Evolutionary conservation across 2,329 filamentous ascomycete species (phyloP).

Genomic region (Incumbomyces lentus): DNA sequence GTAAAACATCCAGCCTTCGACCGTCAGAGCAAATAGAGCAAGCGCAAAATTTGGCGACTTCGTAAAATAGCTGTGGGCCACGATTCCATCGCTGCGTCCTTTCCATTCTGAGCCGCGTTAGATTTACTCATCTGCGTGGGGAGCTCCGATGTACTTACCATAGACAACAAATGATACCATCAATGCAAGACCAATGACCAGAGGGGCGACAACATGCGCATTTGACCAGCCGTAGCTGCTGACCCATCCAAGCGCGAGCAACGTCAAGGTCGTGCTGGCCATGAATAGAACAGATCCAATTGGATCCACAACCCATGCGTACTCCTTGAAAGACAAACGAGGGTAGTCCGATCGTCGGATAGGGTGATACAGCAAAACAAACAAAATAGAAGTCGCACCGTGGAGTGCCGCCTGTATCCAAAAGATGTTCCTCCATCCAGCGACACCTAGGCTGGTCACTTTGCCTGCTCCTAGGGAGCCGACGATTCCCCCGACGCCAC

Average conservation of each 20-base stretch:
- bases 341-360: constrained; percentile 30
- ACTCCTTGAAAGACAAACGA: constrained; percentile 31
- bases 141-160: constrained; percentile 13
- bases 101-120: constrained; percentile 41
- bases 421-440: constrained; percentile 48
- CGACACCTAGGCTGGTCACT: constrained; percentile 38
- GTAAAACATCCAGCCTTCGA: constrained; percentile 52
- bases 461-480: constrained; percentile 43
- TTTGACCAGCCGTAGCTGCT: constrained; percentile 33
- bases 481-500: constrained; percentile 42
- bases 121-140: background rate
- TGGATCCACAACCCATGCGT: constrained; percentile 40
- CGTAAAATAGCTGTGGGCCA: constrained; percentile 47
- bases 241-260: constrained; percentile 39
- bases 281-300: constrained; percentile 39
- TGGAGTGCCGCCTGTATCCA: constrained; percentile 50
- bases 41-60: constrained; percentile 45
- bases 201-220: constrained; percentile 29
- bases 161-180: constrained; percentile 32
- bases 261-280: constrained; percentile 33
- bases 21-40: constrained; percentile 45
- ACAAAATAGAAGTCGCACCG: constrained; percentile 36
- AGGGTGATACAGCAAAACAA: constrained; percentile 41
- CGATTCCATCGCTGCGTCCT: constrained; percentile 43
- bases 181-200: constrained; percentile 34